phyloP scores from a whole-genome alignment of 2,329 filamentous ascomycete species.

The Huntiella decipiens region DNA sequence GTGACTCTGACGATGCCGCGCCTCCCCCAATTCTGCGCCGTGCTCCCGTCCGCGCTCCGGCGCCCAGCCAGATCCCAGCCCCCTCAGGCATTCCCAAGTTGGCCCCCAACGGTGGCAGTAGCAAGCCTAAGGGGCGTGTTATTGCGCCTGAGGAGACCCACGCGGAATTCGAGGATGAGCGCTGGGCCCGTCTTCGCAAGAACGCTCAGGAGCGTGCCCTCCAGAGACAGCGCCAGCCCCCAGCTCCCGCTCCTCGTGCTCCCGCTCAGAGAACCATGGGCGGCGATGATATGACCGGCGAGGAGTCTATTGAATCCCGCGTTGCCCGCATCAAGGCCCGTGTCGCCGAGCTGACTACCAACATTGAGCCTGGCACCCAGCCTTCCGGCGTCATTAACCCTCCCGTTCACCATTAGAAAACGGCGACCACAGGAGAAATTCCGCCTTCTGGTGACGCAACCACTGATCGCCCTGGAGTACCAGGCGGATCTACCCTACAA shows the following conservation, averaged over 20 bases:
- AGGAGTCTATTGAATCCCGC: conserved; percentile 92
- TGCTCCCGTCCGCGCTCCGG: conserved; percentile 14
- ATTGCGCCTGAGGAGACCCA: conserved; percentile 16
- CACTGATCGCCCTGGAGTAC: not conserved
- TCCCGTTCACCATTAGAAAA: conserved; percentile 12
- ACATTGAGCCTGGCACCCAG: conserved; percentile 41
- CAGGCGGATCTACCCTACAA: not conserved
- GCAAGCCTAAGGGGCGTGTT: conserved; percentile 14
- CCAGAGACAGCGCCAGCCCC: conserved; percentile 45
- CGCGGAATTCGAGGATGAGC: conserved; percentile 38
- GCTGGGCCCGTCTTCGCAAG: conserved; percentile 91
- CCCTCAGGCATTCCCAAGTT: conserved; percentile 1
- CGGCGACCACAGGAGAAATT: not conserved
- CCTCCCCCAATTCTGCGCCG: conserved; percentile 34
- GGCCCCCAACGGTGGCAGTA: conserved; percentile 1
- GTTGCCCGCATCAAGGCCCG: conserved; percentile 95
- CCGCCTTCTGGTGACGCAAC: not conserved
- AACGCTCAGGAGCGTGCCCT: conserved; percentile 72
- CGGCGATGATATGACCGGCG: conserved; percentile 73
- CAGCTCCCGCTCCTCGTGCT: conserved; percentile 25
- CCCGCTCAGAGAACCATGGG: conserved; percentile 19
- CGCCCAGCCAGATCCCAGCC: conserved; percentile 9
- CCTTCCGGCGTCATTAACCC: conserved; percentile 21
- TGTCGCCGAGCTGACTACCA: conserved; percentile 80
- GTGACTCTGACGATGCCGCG: conserved; percentile 28